phyloP scores from a whole-genome alignment of 371 early-diverging fungal genomes.

The Batkoa obscura region DNA sequence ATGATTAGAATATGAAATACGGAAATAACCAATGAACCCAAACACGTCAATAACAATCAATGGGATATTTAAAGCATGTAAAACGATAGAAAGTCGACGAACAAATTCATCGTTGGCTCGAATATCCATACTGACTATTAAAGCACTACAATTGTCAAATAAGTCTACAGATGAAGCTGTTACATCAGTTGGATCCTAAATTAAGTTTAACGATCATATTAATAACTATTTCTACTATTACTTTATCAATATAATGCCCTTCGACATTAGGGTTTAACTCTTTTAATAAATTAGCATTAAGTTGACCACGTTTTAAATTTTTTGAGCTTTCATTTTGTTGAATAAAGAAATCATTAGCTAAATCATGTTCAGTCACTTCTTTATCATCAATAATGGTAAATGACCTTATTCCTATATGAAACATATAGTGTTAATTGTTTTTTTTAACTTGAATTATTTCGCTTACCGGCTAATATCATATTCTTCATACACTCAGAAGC shows the following conservation, averaged over 20 bases:
- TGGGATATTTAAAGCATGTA: constrained; percentile 31
- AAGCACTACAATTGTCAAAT: background rate
- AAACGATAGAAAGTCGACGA: constrained; percentile 30
- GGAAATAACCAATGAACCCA: constrained; percentile 53
- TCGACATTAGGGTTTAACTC: constrained; percentile 78
- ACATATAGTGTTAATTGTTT: background rate
- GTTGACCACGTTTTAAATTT: constrained; percentile 25
- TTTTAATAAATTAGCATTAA: constrained; percentile 35
- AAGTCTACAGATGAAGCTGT: background rate
- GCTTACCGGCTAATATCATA: constrained; percentile 75
- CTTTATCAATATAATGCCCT: constrained; percentile 29
- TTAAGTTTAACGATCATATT: background rate
- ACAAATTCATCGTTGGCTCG: constrained; percentile 32
- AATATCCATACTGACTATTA: constrained; percentile 17
- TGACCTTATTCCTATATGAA: constrained; percentile 54
- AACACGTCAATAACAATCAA: constrained; percentile 44
- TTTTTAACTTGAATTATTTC: background rate
- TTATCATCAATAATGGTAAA: constrained; percentile 64
- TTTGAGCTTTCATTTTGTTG: constrained; percentile 29
- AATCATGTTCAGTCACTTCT: constrained; percentile 36
- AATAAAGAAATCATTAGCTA: constrained; percentile 81
- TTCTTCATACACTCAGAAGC: constrained; percentile 88
- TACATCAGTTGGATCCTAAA: background rate
- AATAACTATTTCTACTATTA: constrained; percentile 8
- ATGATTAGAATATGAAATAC: constrained; percentile 56